These are phyloP conservation scores for Jaltomata sinuosa DNA, from an alignment of 257 asterid genomes.

Conservation along the genomic window DNA sequence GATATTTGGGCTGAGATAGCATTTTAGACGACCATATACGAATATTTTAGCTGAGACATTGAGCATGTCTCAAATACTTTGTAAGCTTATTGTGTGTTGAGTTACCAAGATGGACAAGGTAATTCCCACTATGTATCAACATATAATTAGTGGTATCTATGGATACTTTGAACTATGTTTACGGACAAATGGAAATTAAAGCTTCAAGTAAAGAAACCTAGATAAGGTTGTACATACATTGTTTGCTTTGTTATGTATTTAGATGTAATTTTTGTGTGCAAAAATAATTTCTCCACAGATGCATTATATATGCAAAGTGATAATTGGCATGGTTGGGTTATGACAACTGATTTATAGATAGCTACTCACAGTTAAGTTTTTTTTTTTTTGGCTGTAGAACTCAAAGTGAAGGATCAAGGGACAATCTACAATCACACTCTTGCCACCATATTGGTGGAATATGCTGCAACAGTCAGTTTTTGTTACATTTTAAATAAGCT, in stretches of 20 bases:
- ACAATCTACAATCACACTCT: constrained; percentile 66
- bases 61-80: background rate
- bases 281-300: background rate
- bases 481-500: background rate
- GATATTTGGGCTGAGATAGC: background rate
- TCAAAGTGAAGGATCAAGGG: constrained; percentile 34
- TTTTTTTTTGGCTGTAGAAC: constrained; percentile 34
- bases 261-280: background rate
- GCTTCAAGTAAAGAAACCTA: background rate
- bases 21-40: background rate
- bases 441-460: constrained; percentile 71
- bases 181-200: background rate
- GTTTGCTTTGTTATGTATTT: background rate
- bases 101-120: background rate
- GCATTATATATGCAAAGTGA: background rate
- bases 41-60: background rate
- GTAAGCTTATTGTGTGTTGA: background rate
- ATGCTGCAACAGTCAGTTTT: constrained; percentile 88
- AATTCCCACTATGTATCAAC: background rate
- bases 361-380: background rate
- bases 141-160: background rate
- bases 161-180: background rate
- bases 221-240: background rate
- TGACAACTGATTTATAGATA: background rate
- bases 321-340: background rate